These are phyloP conservation scores for Rhodotorula taiwanensis DNA, from an alignment of 768 basidiomycete species.

Conservation along the genomic window DNA sequence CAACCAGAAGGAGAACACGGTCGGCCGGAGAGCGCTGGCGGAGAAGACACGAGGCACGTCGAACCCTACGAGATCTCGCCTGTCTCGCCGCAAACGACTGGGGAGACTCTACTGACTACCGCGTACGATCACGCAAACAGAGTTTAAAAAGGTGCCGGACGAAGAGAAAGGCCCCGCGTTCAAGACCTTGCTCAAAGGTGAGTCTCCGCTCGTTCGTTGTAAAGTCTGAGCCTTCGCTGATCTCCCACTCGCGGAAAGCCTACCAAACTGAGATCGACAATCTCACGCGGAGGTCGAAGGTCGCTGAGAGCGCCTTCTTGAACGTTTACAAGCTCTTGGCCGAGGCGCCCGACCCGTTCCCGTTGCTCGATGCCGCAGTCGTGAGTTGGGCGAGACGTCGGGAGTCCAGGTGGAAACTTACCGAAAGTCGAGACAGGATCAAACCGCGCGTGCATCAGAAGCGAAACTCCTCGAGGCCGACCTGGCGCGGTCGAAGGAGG, in stretches of 20 bases:
- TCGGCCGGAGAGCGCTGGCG: conserved; percentile 86
- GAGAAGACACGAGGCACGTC: conserved; percentile 86
- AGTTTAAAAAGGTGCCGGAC: conserved; percentile 93
- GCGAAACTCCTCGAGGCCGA: conserved; percentile 69
- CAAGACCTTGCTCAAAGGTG: conserved; percentile 84
- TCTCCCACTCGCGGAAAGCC: conserved; percentile 52
- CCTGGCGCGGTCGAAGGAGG: conserved; percentile 63
- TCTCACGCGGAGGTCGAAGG: conserved; percentile 84
- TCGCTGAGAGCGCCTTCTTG: conserved; percentile 91
- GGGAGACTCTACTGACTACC: background rate
- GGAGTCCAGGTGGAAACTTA: too few species aligned
- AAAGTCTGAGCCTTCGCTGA: background rate
- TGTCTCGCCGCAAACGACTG: too few species aligned
- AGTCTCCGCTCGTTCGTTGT: conserved; percentile 10
- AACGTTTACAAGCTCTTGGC: conserved; percentile 92
- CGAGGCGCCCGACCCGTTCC: conserved; percentile 96
- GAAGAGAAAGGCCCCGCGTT: conserved; percentile 77
- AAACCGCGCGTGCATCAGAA: conserved; percentile 82
- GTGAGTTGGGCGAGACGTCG: too few species aligned
- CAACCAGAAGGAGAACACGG: conserved; percentile 93
- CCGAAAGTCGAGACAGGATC: conserved; percentile 79
- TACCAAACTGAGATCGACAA: conserved; percentile 96
- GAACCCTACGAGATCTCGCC: background rate
- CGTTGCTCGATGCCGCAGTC: conserved; percentile 86
- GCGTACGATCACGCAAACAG: conserved; percentile 50